phyloP scores from a whole-genome alignment of 495 filamentous ascomycete genomes.

The Astrothelium macrocarpum region DNA sequence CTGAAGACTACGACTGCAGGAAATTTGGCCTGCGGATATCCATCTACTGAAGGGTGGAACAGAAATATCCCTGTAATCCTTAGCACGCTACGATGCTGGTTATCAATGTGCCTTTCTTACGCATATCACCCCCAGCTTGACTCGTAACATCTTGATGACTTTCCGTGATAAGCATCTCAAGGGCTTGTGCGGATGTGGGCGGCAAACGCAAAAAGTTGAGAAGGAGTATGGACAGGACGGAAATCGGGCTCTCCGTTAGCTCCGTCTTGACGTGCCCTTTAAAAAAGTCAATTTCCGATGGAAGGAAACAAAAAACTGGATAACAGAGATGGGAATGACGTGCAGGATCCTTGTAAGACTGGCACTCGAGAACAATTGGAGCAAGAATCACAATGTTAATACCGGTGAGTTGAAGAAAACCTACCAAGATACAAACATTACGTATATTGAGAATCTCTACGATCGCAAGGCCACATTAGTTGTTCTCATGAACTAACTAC shows the following conservation, averaged over 20 bases:
- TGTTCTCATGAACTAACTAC: too few relatives aligned
- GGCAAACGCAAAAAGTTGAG: neutral
- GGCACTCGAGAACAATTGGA: too few relatives aligned
- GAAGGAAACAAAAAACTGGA: too few relatives aligned
- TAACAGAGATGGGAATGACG: too few relatives aligned
- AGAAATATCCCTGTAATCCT: conserved; percentile 63
- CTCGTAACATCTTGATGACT: conserved; percentile 57
- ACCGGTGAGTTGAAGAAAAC: too few relatives aligned
- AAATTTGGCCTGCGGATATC: conserved; percentile 80
- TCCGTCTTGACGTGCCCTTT: too few relatives aligned
- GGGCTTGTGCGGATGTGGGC: neutral
- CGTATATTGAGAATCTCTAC: too few relatives aligned
- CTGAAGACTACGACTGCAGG: conserved; percentile 86
- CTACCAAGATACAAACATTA: too few relatives aligned
- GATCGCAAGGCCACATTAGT: too few relatives aligned
- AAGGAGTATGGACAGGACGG: neutral
- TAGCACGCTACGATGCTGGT: conserved; percentile 4
- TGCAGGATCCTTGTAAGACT: too few relatives aligned
- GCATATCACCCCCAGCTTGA: conserved; percentile 54
- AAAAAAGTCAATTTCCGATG: too few relatives aligned
- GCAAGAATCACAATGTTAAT: too few relatives aligned
- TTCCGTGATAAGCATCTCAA: conserved; percentile 59
- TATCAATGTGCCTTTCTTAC: conserved; percentile 33
- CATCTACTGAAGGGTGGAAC: conserved; percentile 76
- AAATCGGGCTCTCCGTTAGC: neutral